Conservation (phyloP, 805 yeast species). For the Lachancea quebecensis region DNA sequence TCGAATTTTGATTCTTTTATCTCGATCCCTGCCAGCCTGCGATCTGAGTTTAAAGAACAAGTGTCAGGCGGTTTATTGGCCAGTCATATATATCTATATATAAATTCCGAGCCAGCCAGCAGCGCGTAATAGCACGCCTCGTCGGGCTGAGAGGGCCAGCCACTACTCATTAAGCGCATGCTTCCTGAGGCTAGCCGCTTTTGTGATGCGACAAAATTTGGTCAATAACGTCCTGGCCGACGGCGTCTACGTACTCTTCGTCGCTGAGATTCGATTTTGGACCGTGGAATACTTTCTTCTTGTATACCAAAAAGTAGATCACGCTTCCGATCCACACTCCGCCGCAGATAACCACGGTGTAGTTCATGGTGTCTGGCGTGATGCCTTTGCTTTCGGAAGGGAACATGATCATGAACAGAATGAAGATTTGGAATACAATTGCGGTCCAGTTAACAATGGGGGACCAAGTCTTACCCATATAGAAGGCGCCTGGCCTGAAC, state of each 20-base stretch:
- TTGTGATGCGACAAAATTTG: constrained; percentile 9
- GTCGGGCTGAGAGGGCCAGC: too few relatives aligned
- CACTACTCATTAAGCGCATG: too few relatives aligned
- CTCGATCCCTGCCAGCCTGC: too few relatives aligned
- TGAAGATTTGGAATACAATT: constrained; percentile 41
- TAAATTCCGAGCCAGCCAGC: too few relatives aligned
- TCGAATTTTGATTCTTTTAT: too few relatives aligned
- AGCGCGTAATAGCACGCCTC: too few relatives aligned
- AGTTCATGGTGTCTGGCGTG: constrained; percentile 49
- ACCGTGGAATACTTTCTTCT: constrained; percentile 47
- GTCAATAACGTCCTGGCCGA: constrained; percentile 12
- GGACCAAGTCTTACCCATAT: constrained; percentile 43
- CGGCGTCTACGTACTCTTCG: constrained; percentile 20
- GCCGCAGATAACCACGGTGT: constrained; percentile 53
- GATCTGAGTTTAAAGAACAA: too few relatives aligned
- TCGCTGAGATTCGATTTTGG: constrained; percentile 34
- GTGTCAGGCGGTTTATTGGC: too few relatives aligned
- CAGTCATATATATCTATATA: too few relatives aligned
- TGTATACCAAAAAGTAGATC: constrained; percentile 43
- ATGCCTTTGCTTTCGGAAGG: constrained; percentile 38
- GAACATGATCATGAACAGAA: constrained; percentile 50
- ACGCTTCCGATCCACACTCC: constrained; percentile 49
- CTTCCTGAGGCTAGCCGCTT: not conserved
- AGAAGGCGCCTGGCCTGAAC: constrained; percentile 56
- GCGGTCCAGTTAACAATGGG: constrained; percentile 41